Conservation (phyloP, 2,329 filamentous ascomycete genomes). For the Paraconiothyrium sp. region DNA sequence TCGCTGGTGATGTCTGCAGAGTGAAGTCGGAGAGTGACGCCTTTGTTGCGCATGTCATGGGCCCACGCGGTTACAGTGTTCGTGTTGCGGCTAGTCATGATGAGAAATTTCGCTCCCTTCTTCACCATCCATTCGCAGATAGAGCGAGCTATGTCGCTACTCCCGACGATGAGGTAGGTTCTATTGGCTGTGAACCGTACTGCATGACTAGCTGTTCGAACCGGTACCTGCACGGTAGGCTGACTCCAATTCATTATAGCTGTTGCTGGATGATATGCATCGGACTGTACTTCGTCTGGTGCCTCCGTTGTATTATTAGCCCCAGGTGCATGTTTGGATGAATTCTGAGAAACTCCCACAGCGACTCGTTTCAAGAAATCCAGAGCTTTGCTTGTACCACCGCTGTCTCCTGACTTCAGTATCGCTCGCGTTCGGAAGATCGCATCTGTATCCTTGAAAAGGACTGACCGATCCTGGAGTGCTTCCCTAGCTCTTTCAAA, state of each 20-base stretch:
- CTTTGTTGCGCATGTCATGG: slow-evolving; percentile 12
- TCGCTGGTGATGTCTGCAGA: slow-evolving; percentile 20
- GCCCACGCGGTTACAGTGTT: slow-evolving; percentile 33
- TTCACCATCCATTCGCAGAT: slow-evolving; percentile 29
- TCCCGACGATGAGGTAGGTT: slow-evolving; percentile 31
- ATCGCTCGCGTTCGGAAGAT: slow-evolving; percentile 16
- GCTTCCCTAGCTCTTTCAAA: slow-evolving; percentile 14
- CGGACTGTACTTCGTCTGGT: slow-evolving; percentile 8
- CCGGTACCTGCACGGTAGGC: slow-evolving; percentile 10
- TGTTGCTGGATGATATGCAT: background rate
- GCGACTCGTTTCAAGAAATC: background rate
- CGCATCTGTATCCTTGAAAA: slow-evolving; percentile 8
- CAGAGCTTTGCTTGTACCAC: background rate
- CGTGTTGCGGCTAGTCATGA: slow-evolving; percentile 52
- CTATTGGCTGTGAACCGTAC: slow-evolving; percentile 19
- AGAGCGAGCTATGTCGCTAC: slow-evolving; percentile 27
- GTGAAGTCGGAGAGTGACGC: slow-evolving; percentile 12
- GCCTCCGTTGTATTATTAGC: too few species aligned
- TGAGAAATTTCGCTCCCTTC: slow-evolving; percentile 23
- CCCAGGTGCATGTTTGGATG: too few species aligned
- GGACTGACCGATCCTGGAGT: background rate
- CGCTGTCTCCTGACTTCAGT: background rate
- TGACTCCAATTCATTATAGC: slow-evolving; percentile 21
- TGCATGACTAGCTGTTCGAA: slow-evolving; percentile 9
- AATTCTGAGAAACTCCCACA: background rate